A percentile compares a stretch with the other conserved stretches of the same genome.
phyloP scores from a whole-genome alignment of 441 rosid genomes.

The Isatis lusitanica region DNA sequence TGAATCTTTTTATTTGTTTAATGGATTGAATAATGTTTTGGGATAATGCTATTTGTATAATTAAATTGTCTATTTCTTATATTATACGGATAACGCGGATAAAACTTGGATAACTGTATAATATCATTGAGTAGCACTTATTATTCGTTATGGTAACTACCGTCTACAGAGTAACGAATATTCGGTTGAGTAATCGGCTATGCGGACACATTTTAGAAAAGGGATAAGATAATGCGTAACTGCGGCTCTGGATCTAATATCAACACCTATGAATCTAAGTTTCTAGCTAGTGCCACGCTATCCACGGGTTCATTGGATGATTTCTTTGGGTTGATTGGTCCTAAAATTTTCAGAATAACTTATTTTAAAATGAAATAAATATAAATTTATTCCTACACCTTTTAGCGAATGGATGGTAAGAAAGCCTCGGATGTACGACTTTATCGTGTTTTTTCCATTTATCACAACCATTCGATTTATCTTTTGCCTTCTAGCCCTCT shows the following conservation, averaged over 20 bases:
- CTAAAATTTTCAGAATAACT: background rate
- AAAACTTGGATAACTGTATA: too few relatives aligned
- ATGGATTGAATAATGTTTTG: too few relatives aligned
- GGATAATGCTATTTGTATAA: too few relatives aligned
- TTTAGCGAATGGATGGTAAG: background rate
- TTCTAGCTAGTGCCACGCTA: background rate
- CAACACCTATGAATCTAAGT: background rate
- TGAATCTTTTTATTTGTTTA: too few relatives aligned
- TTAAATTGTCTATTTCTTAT: too few relatives aligned
- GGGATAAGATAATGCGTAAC: background rate
- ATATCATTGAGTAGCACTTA: too few relatives aligned
- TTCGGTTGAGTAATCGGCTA: too few relatives aligned
- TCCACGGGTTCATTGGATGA: background rate
- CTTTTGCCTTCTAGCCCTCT: background rate
- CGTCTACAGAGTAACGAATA: too few relatives aligned
- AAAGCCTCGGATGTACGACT: background rate
- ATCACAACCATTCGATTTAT: background rate
- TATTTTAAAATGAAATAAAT: background rate
- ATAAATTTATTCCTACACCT: background rate
- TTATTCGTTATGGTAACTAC: too few relatives aligned
- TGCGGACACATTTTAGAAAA: too few relatives aligned
- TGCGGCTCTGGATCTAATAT: background rate
- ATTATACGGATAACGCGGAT: too few relatives aligned
- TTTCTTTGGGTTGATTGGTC: conserved; percentile 11
- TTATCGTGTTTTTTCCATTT: background rate